Evolutionary conservation across 352 stramenopile genomes (phyloP).

Genomic region (Phytophthora vignae): DNA sequence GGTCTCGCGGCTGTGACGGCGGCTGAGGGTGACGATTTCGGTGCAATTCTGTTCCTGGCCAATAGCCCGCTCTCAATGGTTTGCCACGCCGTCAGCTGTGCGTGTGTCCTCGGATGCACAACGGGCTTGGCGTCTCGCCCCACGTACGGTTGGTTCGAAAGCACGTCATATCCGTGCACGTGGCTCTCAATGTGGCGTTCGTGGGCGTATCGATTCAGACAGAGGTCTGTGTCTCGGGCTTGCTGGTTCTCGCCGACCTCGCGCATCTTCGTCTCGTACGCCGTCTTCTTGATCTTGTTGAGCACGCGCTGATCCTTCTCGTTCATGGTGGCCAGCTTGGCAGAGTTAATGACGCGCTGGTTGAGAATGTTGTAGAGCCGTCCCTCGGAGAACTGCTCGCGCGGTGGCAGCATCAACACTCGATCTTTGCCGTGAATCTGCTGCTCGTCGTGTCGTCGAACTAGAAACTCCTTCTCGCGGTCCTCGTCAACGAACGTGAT

Average conservation of each 20-base stretch:
- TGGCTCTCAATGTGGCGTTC: conserved; percentile 63
- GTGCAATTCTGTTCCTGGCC: conserved; percentile 39
- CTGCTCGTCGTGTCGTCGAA: conserved; percentile 46
- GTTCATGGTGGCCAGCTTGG: conserved; percentile 48
- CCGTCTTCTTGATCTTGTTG: conserved; percentile 72
- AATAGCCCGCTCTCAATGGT: conserved; percentile 53
- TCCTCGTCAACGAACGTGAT: conserved; percentile 64
- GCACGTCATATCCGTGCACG: conserved; percentile 68
- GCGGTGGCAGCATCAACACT: conserved; percentile 55
- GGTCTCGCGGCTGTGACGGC: neutral
- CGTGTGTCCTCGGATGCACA: conserved; percentile 57
- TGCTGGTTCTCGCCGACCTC: conserved; percentile 45
- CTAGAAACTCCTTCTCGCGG: conserved; percentile 63
- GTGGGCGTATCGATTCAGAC: conserved; percentile 73
- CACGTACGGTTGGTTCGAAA: conserved; percentile 67
- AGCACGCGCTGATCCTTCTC: conserved; percentile 56
- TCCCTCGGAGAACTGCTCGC: conserved; percentile 72
- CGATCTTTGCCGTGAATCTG: conserved; percentile 64
- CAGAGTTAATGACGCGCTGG: conserved; percentile 62
- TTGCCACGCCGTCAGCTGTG: conserved; percentile 51
- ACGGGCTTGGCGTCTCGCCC: conserved; percentile 58
- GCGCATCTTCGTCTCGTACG: conserved; percentile 62
- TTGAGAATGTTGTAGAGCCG: conserved; percentile 86
- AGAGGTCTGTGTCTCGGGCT: conserved; percentile 48
- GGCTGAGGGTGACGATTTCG: conserved; percentile 3